Base-by-base conservation (phyloP, 2,329 filamentous ascomycete species). In the Penicillium digitatum region DNA sequence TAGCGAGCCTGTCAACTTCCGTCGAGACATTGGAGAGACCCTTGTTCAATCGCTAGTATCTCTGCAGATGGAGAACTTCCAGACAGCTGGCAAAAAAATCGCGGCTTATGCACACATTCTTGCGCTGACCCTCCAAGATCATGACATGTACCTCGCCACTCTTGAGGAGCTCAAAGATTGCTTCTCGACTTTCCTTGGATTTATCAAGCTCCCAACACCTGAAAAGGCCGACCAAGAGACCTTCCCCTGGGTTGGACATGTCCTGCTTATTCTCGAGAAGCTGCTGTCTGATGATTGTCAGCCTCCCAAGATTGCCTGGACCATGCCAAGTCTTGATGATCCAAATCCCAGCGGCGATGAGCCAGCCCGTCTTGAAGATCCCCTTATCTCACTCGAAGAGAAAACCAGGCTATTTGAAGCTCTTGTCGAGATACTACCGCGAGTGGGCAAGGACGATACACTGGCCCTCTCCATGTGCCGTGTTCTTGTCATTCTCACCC, bases 101-200 rank as follows among this genome's bases (percentile, higher is more conserved):
- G 88, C 91, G 20, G 90, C 94, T 1, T 96, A 95, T 74, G 91
- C 94, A 18, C 93, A 99, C 73, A 81, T 99, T 14, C 79, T 99
- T 11, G 94, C 91, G 3, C 78, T 99, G 35, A 84, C 97, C 50
- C 81, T 97, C 18, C 90, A 95, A 67, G 88, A 95, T 55, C 84
- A 81, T 32, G 75, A 82, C 5, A 96, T 97, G 71, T 96, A 95
- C 70, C 81, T 83, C 48, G 85, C 86, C 48, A 90, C 89, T 18
- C 74, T 92, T 18, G 83, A 87, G 27, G 86, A 87, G 35, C 75
- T 99, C 24, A 88, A 87, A 67, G 86, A 89, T 18, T 90, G 87
- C 66, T 87, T 96, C 38, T 79, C 80, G 10, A 86, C 86, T 35
- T 84, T 96, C 58, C 80, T 96, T 27, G 81, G 79, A 2, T 96